A percentile compares a stretch with the other conserved stretches of the same genome.
These are phyloP conservation scores for Cairneyella variabilis DNA, from an alignment of 495 filamentous ascomycete species.

Conservation along the genomic window DNA sequence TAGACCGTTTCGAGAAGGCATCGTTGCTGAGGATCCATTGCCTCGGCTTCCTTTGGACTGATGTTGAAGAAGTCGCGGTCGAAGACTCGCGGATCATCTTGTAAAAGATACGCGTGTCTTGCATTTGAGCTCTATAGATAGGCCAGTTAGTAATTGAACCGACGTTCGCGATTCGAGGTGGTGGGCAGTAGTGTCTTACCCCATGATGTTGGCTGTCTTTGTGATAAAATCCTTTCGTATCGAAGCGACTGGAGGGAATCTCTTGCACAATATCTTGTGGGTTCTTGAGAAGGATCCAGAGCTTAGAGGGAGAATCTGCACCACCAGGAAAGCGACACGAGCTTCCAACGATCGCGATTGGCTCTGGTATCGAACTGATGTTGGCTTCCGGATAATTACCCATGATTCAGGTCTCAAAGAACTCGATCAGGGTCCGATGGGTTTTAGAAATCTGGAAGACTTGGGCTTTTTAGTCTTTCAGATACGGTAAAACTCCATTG, in stretches of 20 bases:
- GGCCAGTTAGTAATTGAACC: too few relatives aligned
- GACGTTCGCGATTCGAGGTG: too few relatives aligned
- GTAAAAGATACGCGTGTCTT: slow-evolving; percentile 14
- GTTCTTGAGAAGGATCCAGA: slow-evolving; percentile 53
- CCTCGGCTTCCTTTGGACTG: slow-evolving; percentile 38
- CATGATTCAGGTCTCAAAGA: too few relatives aligned
- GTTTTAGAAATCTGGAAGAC: too few relatives aligned
- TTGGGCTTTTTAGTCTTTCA: too few relatives aligned
- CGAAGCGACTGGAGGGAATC: slow-evolving; percentile 48
- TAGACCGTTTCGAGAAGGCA: slow-evolving; percentile 48
- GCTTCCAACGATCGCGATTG: slow-evolving; percentile 61
- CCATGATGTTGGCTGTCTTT: slow-evolving; percentile 25
- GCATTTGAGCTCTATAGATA: too few relatives aligned
- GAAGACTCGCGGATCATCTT: slow-evolving; percentile 43
- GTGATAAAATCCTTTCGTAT: slow-evolving; percentile 44
- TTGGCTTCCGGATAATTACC: too few relatives aligned
- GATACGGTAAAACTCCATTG: too few relatives aligned
- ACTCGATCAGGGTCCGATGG: too few relatives aligned
- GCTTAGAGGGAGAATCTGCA: slow-evolving; percentile 42
- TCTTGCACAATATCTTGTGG: slow-evolving; percentile 23
- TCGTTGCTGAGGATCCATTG: slow-evolving; percentile 55
- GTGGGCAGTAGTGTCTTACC: too few relatives aligned
- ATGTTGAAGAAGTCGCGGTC: slow-evolving; percentile 49
- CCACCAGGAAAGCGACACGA: slow-evolving; percentile 58
- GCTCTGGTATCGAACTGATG: slow-evolving; percentile 29